These are phyloP conservation scores for Floccularia luteovirens DNA, from an alignment of 768 basidiomycete genomes.

Conservation along the genomic window DNA sequence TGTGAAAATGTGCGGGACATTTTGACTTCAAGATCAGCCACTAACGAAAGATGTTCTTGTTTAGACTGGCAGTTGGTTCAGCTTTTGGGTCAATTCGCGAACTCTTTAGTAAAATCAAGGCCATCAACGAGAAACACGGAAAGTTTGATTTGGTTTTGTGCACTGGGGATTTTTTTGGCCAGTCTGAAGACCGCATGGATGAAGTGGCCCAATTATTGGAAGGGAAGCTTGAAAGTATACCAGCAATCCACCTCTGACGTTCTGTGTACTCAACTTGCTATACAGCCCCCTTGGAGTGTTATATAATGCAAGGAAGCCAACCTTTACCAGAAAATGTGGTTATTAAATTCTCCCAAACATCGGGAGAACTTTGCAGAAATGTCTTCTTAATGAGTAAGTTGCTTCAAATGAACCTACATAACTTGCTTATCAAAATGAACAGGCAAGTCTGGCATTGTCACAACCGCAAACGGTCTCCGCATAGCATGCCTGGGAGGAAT, in stretches of 20 bases:
- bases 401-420: not conserved
- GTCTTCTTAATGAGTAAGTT: conserved; percentile 79
- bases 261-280: conserved; percentile 8
- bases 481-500: conserved; percentile 83
- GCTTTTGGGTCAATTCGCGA: conserved; percentile 65
- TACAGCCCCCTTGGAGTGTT: conserved; percentile 81
- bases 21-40: not conserved
- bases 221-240: conserved; percentile 59
- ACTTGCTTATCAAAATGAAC: conserved; percentile 5
- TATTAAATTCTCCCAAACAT: conserved; percentile 66
- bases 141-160: conserved; percentile 84
- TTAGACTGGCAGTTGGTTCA: conserved; percentile 72
- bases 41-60: conserved; percentile 3
- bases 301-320: conserved; percentile 84
- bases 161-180: conserved; percentile 81
- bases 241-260: conserved; percentile 5
- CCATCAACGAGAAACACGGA: conserved; percentile 87
- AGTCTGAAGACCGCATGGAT: conserved; percentile 26
- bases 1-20: not conserved
- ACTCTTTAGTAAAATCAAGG: conserved; percentile 74
- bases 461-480: conserved; percentile 71
- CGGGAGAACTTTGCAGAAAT: conserved; percentile 76
- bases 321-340: conserved; percentile 68
- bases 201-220: conserved; percentile 60
- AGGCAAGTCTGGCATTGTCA: conserved; percentile 81